Evolutionary conservation across 345 rosid species (phyloP).

Genomic region (Eucalyptus polybractea): DNA sequence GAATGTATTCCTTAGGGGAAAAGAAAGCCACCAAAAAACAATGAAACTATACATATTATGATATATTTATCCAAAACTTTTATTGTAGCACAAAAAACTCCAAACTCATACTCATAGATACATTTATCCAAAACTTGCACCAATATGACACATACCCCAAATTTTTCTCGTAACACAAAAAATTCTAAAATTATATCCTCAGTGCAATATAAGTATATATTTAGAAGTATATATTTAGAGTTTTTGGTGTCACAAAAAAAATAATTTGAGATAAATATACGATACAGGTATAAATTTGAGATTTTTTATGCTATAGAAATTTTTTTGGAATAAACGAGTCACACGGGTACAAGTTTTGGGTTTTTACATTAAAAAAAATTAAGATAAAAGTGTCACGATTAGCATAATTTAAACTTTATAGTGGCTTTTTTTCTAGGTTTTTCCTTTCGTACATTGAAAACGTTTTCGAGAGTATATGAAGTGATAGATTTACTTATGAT

Average conservation of each 20-base stretch:
- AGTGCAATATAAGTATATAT: too few relatives aligned
- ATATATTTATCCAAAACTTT: too few relatives aligned
- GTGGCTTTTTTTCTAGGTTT: not conserved
- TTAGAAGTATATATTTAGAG: not conserved
- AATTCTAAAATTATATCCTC: rapidly evolving
- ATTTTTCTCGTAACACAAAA: too few relatives aligned
- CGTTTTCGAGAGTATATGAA: not conserved
- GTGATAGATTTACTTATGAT: not conserved
- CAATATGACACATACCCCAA: not conserved
- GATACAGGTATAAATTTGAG: not conserved
- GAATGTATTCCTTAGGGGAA: not conserved
- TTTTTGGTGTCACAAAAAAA: too few relatives aligned
- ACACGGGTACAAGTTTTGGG: rapidly evolving
- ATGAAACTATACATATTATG: not conserved
- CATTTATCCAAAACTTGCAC: not conserved
- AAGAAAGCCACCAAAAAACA: too few relatives aligned
- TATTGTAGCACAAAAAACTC: too few relatives aligned
- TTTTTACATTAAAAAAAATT: too few relatives aligned
- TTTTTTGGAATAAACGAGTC: too few relatives aligned
- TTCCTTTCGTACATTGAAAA: not conserved
- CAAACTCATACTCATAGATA: too few relatives aligned
- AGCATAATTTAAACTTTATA: too few relatives aligned
- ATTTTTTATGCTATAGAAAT: rapidly evolving
- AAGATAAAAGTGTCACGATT: not conserved
- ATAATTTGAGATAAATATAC: too few relatives aligned